phyloP scores from a whole-genome alignment of 202 grass and related monocot genomes.

The Musa balbisiana region DNA sequence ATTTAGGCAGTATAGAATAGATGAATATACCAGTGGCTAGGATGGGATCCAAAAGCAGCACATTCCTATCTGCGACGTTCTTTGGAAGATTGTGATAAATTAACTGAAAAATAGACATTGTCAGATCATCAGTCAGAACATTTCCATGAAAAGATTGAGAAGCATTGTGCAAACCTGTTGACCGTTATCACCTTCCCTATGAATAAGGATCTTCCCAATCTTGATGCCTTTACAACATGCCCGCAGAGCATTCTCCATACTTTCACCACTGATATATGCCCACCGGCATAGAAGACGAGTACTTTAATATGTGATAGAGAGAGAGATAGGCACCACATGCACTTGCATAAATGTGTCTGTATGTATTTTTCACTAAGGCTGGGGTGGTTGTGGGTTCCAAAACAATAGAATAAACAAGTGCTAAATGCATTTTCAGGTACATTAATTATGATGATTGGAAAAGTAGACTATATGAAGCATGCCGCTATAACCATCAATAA shows the following conservation, averaged over 20 bases:
- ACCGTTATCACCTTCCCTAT: conserved; percentile 72
- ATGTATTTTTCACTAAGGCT: too few relatives aligned
- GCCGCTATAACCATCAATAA: too few relatives aligned
- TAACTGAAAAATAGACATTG: conserved; percentile 44
- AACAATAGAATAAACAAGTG: too few relatives aligned
- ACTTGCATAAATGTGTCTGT: too few relatives aligned
- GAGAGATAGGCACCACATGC: neutral
- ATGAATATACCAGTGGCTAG: conserved; percentile 78
- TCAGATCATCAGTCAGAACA: conserved; percentile 26
- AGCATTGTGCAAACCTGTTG: conserved; percentile 64
- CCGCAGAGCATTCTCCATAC: conserved; percentile 89
- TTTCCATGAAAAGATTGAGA: conserved; percentile 10
- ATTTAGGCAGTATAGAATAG: neutral
- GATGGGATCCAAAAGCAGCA: conserved; percentile 91
- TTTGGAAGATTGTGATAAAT: conserved; percentile 95
- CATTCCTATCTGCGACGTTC: conserved; percentile 84
- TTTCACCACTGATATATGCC: conserved; percentile 62
- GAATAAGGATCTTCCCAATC: conserved; percentile 97
- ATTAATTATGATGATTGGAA: too few relatives aligned
- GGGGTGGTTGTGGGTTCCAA: too few relatives aligned
- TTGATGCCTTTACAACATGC: conserved; percentile 97
- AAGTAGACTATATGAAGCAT: too few relatives aligned
- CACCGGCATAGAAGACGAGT: too few relatives aligned
- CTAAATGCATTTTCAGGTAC: too few relatives aligned
- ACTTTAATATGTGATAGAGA: neutral